Percentiles rank a stretch among this genome's conserved stretches.
Conservation (phyloP, 2,329 filamentous ascomycete species). For the Arthrobotrys iridis region DNA sequence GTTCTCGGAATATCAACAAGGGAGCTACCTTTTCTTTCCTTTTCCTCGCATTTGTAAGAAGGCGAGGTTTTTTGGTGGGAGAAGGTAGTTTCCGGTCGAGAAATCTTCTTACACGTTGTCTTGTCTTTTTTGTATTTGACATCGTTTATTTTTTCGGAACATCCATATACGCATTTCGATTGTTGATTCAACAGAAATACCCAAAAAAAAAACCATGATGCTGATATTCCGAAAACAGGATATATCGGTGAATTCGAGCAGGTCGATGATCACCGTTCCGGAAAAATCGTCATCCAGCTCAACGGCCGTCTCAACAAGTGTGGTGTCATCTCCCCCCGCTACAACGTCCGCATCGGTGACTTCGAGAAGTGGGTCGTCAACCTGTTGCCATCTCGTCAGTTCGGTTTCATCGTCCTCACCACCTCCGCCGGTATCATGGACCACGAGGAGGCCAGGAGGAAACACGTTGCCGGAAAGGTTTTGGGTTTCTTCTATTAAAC, state of each 20-base stretch:
- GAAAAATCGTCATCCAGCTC: slow-evolving; percentile 99
- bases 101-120: slow-evolving; percentile 86
- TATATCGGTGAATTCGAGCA: slow-evolving; percentile 99
- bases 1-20: slow-evolving; percentile 91
- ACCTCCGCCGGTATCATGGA: slow-evolving; percentile 99
- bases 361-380: slow-evolving; percentile 99
- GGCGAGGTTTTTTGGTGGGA: slow-evolving; percentile 67
- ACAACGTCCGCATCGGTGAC: slow-evolving; percentile 97
- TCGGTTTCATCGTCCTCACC: slow-evolving; percentile 98
- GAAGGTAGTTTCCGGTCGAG: slow-evolving; percentile 61
- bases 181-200: neutral
- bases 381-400: slow-evolving; percentile 98
- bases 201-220: neutral
- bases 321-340: slow-evolving; percentile 93
- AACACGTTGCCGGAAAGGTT: slow-evolving; percentile 99
- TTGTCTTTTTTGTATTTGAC: slow-evolving; percentile 63
- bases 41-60: slow-evolving; percentile 55
- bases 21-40: slow-evolving; percentile 54
- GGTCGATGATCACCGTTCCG: slow-evolving; percentile 98
- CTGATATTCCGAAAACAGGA: slow-evolving; percentile 67
- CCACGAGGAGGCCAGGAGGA: slow-evolving; percentile 98
- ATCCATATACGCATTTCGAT: slow-evolving; percentile 68
- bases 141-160: slow-evolving; percentile 96
- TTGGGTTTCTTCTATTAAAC: slow-evolving; percentile 74
- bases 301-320: slow-evolving; percentile 75